Evolutionary conservation across 1,139 yeast species (phyloP), one percentile per base, ranked within the genome.

Genomic region (Saccharomyces hybrid): DNA sequence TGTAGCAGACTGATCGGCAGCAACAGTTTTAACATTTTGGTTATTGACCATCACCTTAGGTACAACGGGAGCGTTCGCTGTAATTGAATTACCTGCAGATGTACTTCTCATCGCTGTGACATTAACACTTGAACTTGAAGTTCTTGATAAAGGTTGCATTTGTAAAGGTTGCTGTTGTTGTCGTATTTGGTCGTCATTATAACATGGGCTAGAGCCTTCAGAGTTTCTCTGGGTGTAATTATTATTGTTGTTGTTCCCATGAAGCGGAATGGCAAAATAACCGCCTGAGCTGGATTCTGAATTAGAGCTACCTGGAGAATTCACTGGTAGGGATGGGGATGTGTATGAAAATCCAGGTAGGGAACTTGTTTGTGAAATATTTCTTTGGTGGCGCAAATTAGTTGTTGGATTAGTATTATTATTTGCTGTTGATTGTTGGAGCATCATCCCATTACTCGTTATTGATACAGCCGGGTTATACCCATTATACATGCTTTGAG

Each of bases 281-380:
- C 72, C 73, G 26, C 70, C 70, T 23, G 58, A 61, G 46, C 70
- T 67, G 9, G 61, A 62, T 4, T 61, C 66, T 9, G 70, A 63
- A 5, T 55, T 56, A 32, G 58, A 55, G 49, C 69, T 67, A 2
- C 56, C 60, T 1, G 70, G 69, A 0, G 71, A 62, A 28, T 60
- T 56, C 5, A 60, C 57, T 3, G 60, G 58, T 47, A 34, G 38
- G 2, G 44, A 57, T 14, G 58, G 49, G 9, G 52, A 48, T 26
- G 38, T 49, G 16, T 44, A 41, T n/a, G 29, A 47, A 26, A 41
- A 27, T 6, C 46, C 49, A 11, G 49, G 48, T 7, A 46, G 16
- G 16, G 47, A 38, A 16, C 27, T 41, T 26, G 44, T 46, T 11
- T 38, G 44, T 5, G 44, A 38, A 38, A 38, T 11, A 19, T 38